A percentile compares a stretch with the other conserved stretches of the same genome.
Conservation (phyloP, 2,329 filamentous ascomycete species). For the Fusarium virguliforme region DNA sequence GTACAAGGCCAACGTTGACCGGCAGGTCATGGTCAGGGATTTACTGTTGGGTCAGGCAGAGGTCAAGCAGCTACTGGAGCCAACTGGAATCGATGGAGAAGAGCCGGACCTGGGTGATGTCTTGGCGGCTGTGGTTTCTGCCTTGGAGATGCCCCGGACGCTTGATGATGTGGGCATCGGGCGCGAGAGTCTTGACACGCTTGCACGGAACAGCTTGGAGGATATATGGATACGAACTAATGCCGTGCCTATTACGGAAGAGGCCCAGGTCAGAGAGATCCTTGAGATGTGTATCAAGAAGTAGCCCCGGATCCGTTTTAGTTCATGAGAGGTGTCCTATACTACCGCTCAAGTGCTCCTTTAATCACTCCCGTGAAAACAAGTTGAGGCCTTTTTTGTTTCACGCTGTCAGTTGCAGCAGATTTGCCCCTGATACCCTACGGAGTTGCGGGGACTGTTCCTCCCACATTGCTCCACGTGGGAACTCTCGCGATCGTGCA, state of each 20-base stretch:
- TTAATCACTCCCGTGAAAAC: too few species aligned
- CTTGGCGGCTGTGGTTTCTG: slow-evolving; percentile 66
- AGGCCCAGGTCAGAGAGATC: slow-evolving; percentile 68
- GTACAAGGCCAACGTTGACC: slow-evolving; percentile 51
- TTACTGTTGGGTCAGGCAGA: slow-evolving; percentile 33
- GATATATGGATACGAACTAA: slow-evolving; percentile 68
- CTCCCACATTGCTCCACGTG: slow-evolving; percentile 3
- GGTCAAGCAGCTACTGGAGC: slow-evolving; percentile 4
- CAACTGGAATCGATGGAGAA: not conserved
- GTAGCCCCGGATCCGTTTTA: not conserved
- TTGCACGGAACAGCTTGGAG: slow-evolving; percentile 66
- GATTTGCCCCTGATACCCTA: not conserved
- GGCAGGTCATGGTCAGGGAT: slow-evolving; percentile 40
- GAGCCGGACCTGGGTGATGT: slow-evolving; percentile 66
- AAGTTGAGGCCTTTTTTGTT: too few species aligned
- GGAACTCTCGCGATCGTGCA: not conserved
- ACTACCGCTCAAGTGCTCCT: too few species aligned
- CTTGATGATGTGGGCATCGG: slow-evolving; percentile 67
- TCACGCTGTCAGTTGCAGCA: too few species aligned
- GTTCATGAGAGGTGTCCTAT: too few species aligned
- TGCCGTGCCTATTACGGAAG: slow-evolving; percentile 63
- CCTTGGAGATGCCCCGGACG: slow-evolving; percentile 69
- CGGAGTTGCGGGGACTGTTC: not conserved
- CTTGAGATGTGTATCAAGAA: slow-evolving; percentile 57
- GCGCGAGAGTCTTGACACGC: slow-evolving; percentile 62